These are phyloP conservation scores for Microbotryum silenes-acaulis DNA, from an alignment of 1,284 basidiomycete genomes.

Conservation along the genomic window DNA sequence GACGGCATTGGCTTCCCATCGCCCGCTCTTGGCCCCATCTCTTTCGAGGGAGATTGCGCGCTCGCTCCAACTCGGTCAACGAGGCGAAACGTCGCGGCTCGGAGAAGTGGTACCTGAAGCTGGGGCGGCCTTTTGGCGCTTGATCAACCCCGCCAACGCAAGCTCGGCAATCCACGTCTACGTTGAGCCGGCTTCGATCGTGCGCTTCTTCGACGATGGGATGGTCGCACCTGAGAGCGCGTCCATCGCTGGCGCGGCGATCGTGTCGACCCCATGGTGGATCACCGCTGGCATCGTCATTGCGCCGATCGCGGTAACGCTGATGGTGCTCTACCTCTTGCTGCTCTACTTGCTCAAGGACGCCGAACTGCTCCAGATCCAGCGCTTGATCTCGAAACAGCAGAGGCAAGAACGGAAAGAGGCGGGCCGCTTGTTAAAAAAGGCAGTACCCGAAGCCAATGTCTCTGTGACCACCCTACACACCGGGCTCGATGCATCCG, in stretches of 20 bases:
- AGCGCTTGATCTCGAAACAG: constrained; percentile 43
- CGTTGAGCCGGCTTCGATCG: constrained; percentile 62
- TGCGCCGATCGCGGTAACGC: constrained; percentile 70
- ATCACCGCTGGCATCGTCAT: constrained; percentile 21
- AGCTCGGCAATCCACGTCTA: constrained; percentile 61
- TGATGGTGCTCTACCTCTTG: constrained; percentile 63
- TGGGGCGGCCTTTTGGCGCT: constrained; percentile 58
- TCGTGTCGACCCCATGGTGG: not conserved
- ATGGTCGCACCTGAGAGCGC: constrained; percentile 43
- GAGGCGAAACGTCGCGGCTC: constrained; percentile 15
- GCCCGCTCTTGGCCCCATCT: constrained; percentile 24
- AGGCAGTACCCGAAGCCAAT: constrained; percentile 2
- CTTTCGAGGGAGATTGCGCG: constrained; percentile 15
- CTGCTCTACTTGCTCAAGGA: constrained; percentile 87
- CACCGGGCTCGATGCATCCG: constrained; percentile 46
- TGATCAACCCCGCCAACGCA: constrained; percentile 65
- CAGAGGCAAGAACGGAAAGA: not conserved
- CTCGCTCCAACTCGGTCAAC: constrained; percentile 25
- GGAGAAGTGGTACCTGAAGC: constrained; percentile 22
- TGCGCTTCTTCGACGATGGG: constrained; percentile 33
- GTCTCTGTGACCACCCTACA: constrained; percentile 1
- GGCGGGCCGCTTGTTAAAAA: not conserved
- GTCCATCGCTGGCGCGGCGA: constrained; percentile 42
- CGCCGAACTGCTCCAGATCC: constrained; percentile 77
- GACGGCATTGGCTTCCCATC: constrained; percentile 22